Evolutionary conservation across 345 rosid genomes (phyloP).

Genomic region (Eucalyptus albens): DNA sequence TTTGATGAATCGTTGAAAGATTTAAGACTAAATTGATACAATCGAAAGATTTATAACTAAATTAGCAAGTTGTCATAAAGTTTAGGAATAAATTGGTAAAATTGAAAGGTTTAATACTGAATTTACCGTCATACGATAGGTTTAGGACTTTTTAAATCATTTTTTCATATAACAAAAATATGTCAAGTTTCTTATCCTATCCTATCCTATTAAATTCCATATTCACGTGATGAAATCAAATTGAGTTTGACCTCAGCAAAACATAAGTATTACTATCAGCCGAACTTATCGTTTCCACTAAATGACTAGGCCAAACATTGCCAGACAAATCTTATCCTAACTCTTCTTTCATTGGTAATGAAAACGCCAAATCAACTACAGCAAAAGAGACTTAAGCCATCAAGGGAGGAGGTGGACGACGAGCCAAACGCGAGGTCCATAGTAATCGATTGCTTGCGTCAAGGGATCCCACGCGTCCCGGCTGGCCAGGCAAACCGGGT

Average conservation of each 20-base stretch:
- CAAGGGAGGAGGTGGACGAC: conserved; percentile 58
- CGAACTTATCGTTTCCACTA: not conserved
- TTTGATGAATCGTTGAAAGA: too few species aligned
- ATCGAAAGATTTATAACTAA: rapidly evolving
- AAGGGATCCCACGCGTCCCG: conserved; percentile 67
- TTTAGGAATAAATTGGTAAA: rapidly evolving
- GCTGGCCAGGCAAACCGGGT: conserved; percentile 73
- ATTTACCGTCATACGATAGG: rapidly evolving
- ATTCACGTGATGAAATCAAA: not conserved
- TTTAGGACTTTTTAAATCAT: too few species aligned
- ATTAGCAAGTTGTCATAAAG: too few species aligned
- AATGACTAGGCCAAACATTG: not conserved
- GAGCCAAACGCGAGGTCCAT: conserved; percentile 47
- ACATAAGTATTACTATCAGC: not conserved
- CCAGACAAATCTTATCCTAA: not conserved
- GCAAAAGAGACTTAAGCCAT: too few species aligned
- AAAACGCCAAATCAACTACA: too few species aligned
- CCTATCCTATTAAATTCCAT: not conserved
- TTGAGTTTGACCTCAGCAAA: not conserved
- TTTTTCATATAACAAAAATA: too few species aligned
- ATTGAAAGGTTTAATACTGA: too few species aligned
- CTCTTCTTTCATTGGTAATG: not conserved
- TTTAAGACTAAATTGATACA: too few species aligned
- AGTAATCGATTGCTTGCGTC: conserved; percentile 35
- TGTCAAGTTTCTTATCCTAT: not conserved